phyloP scores from a whole-genome alignment of 331 rosid species.

The Pyracantha coccinea region DNA sequence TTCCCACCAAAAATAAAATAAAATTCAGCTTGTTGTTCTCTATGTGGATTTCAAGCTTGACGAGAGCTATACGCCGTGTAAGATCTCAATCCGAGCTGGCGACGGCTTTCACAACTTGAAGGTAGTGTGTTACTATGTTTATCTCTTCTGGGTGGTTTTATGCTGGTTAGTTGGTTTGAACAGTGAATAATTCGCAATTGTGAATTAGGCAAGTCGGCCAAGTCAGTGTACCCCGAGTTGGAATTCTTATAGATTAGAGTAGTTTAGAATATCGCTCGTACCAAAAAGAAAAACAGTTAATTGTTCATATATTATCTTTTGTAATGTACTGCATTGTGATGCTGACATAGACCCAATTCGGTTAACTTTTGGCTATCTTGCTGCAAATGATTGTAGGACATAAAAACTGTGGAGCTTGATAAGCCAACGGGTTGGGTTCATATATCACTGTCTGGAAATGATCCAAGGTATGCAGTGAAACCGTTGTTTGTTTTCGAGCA shows the following conservation, averaged over 20 bases:
- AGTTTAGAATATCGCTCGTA: too few relatives aligned
- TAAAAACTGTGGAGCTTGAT: constrained; percentile 73
- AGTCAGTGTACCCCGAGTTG: too few relatives aligned
- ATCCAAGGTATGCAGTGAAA: constrained; percentile 57
- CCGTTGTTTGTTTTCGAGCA: neutral
- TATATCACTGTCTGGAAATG: constrained; percentile 69
- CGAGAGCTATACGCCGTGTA: constrained; percentile 90
- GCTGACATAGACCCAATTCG: neutral
- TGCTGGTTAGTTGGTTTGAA: neutral
- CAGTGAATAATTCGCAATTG: too few relatives aligned
- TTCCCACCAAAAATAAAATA: neutral
- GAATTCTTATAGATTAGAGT: too few relatives aligned
- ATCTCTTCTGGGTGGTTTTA: neutral
- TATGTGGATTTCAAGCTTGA: constrained; percentile 92
- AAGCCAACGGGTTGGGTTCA: constrained; percentile 92
- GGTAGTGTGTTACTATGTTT: constrained; percentile 29
- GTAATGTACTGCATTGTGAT: neutral
- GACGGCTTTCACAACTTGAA: constrained; percentile 92
- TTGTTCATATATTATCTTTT: neutral
- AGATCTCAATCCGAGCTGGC: constrained; percentile 77
- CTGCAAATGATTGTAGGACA: constrained; percentile 50
- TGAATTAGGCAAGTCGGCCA: too few relatives aligned
- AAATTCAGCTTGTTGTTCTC: constrained; percentile 55
- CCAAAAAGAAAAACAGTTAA: too few relatives aligned
- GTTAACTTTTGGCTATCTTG: constrained; percentile 1